A percentile compares a stretch with the other conserved stretches of the same genome.
These are phyloP conservation scores for Calonectria henricotiae DNA, from an alignment of 2,329 filamentous ascomycete species.

Conservation along the genomic window DNA sequence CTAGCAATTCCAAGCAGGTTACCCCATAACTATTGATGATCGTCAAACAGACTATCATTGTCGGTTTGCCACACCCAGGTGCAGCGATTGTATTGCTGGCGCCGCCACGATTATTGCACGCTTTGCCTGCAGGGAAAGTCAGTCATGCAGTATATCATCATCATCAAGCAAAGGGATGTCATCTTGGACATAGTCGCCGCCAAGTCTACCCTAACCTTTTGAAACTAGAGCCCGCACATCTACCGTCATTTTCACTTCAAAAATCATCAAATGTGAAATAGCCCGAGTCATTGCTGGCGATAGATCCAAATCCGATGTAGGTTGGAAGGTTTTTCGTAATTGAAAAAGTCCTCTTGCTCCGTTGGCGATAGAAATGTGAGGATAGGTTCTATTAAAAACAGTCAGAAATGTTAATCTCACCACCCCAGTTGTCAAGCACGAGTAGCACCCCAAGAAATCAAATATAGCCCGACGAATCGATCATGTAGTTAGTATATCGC, in stretches of 20 bases:
- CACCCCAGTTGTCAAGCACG: constrained; percentile 79
- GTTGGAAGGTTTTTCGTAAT: constrained; percentile 72
- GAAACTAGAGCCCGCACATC: constrained; percentile 82
- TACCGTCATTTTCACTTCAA: constrained; percentile 76
- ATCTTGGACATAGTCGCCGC: constrained; percentile 72
- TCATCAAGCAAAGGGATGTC: constrained; percentile 82
- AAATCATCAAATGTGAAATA: constrained; percentile 79
- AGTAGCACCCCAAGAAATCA: constrained; percentile 79
- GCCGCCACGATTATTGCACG: constrained; percentile 83
- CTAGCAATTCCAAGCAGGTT: constrained; percentile 76
- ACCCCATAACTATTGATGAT: constrained; percentile 86
- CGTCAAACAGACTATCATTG: constrained; percentile 87
- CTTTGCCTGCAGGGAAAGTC: constrained; percentile 78
- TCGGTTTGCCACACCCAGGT: constrained; percentile 80
- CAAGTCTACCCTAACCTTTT: constrained; percentile 83
- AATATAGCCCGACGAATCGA: constrained; percentile 83
- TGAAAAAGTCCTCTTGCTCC: constrained; percentile 71
- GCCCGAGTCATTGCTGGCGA: constrained; percentile 82
- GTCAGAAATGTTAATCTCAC: constrained; percentile 81
- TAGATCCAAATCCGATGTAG: constrained; percentile 85
- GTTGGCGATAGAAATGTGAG: constrained; percentile 73
- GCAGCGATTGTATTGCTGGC: constrained; percentile 84
- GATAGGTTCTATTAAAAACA: constrained; percentile 80
- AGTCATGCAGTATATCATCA: constrained; percentile 83
- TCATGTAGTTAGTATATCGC: constrained; percentile 82